phyloP scores from a whole-genome alignment of 352 stramenopile species.

The Bremia lactucae region DNA sequence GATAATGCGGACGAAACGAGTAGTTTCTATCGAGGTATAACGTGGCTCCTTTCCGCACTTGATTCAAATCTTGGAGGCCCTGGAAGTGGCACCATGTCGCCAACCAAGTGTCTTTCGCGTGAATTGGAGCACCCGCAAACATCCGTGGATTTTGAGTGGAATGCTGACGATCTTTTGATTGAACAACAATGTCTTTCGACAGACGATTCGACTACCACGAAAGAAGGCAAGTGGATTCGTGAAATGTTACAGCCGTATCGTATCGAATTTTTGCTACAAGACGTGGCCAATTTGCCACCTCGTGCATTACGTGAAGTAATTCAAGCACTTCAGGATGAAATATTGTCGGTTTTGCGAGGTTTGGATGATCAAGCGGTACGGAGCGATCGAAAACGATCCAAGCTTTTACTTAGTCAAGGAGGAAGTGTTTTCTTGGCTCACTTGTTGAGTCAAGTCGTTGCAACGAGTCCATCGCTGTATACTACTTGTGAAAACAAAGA shows the following conservation, averaged over 20 bases:
- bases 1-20: constrained; percentile 10
- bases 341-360: constrained; percentile 25
- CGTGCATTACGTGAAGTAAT: constrained; percentile 37
- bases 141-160: constrained; percentile 31
- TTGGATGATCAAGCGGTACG: constrained; percentile 8
- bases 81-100: constrained; percentile 3
- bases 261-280: constrained; percentile 50
- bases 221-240: constrained; percentile 52
- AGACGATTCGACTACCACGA: no score
- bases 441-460: constrained; percentile 34
- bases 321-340: constrained; percentile 43
- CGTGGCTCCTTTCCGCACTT: constrained; percentile 61
- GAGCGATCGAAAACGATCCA: constrained; percentile 15
- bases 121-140: constrained; percentile 22
- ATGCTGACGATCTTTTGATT: constrained; percentile 41
- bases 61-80: constrained; percentile 32
- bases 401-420: constrained; percentile 30
- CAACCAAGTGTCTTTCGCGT: constrained; percentile 14
- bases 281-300: constrained; percentile 39
- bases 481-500: constrained; percentile 24
- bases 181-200: no score
- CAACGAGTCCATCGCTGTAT: constrained; percentile 25
- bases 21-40: constrained; percentile 62
- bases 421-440: constrained; percentile 66
- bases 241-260: constrained; percentile 55